Percentiles rank a stretch among this genome's conserved stretches.
Evolutionary conservation across 495 filamentous ascomycete species (phyloP).

Genomic region (Annulohypoxylon stygium): DNA sequence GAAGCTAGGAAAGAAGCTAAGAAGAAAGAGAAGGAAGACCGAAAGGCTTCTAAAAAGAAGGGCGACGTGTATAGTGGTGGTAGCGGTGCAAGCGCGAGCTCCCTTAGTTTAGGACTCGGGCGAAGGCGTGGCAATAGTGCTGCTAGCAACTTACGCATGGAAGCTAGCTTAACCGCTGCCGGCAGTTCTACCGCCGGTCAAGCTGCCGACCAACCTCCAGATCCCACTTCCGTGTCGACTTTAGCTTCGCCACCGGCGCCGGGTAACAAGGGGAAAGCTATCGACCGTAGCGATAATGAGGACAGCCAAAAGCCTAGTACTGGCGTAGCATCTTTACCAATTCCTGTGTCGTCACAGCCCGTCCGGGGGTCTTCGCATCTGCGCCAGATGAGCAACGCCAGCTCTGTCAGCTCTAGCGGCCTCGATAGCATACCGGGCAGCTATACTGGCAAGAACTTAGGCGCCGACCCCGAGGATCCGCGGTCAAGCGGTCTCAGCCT

Average conservation of each 20-base stretch:
- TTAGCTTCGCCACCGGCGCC: constrained; percentile 31
- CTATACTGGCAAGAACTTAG: constrained; percentile 54
- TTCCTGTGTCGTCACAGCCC: constrained; percentile 56
- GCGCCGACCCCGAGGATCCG: constrained; percentile 61
- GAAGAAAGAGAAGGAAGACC: constrained; percentile 84
- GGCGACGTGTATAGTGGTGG: constrained; percentile 62
- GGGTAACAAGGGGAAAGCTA: constrained; percentile 83
- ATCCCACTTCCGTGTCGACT: constrained; percentile 32
- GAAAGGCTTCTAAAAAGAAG: constrained; percentile 79
- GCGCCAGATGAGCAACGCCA: constrained; percentile 84
- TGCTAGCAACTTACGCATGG: constrained; percentile 62
- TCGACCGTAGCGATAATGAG: constrained; percentile 68
- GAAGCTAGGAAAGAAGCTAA: constrained; percentile 83
- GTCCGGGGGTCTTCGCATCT: constrained; percentile 73
- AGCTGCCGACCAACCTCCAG: constrained; percentile 24
- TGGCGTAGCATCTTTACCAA: constrained; percentile 50
- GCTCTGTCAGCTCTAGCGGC: constrained; percentile 81
- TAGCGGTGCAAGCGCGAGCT: constrained; percentile 66
- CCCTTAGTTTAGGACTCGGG: constrained; percentile 63
- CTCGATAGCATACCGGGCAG: constrained; percentile 73
- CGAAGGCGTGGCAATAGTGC: constrained; percentile 68
- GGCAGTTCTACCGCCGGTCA: constrained; percentile 23
- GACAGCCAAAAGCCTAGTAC: constrained; percentile 35
- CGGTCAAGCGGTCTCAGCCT: constrained; percentile 59
- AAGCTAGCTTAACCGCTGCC: constrained; percentile 56